Base-by-base conservation (phyloP, 2,329 filamentous ascomycete species). In the Helotiales sp. region DNA sequence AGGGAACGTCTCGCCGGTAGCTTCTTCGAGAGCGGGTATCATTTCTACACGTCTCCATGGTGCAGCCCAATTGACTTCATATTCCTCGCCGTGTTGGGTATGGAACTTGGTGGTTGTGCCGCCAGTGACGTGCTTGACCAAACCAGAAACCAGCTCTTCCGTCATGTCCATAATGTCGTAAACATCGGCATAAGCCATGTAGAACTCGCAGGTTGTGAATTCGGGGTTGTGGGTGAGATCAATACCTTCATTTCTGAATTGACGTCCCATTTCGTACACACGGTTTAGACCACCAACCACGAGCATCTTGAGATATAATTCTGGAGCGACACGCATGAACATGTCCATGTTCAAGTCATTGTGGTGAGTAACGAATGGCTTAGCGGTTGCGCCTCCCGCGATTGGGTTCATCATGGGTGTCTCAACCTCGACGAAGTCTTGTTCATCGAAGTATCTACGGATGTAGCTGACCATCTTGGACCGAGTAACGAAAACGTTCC, bases 391-490 rank as follows among this genome's bases (percentile, higher is more conserved):
- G 72, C 95, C 95, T 67, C 95, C 96, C 29, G 95, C 92, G 71
- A 96, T 96, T 69, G 90, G 85, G 73, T 96, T 96, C 84, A 99
- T 93, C 85, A 98, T 97, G 5, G 95, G 93, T 0, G 95, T 99
- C 77, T 98, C 91, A 25, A 98, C 93, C 74, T 97, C 93, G 55
- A 92, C 81, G 74, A 99, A 99, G 69, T 93, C 90, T 54, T 88
- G 83, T 66, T 88, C 84, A 69, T 97, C 90, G 67, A 99, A 91
- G 81, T 88, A 99, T 68, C 85, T 66, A 50, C 95, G 90, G 66
- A 99, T 89, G 72, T 91, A 97, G 61, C 84, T 86, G 71, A 96
- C 85, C 70, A 98, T 93, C 83, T 91, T 92, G 70, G 91, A 86
- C 55, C 95, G 85, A 36, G 90, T 92, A 69, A 91, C 82, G 74